phyloP scores from a whole-genome alignment of 23 red algal species.

The Gracilaria gracilis region DNA sequence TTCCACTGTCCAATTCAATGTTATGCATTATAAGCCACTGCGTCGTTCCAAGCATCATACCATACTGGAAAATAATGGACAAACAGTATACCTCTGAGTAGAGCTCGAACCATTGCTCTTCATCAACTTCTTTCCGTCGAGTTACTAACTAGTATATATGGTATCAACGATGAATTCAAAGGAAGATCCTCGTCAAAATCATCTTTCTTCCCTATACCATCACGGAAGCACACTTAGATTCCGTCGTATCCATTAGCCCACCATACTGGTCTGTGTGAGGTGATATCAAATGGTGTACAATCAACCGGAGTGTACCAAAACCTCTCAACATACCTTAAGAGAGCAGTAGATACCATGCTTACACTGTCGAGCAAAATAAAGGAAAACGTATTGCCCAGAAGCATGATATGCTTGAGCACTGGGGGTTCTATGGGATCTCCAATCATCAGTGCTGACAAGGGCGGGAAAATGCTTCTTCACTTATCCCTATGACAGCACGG shows the following conservation, averaged over 20 bases:
- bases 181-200: constrained; percentile 57
- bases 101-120: constrained; percentile 91
- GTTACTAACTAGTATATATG: constrained; percentile 32
- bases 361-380: constrained; percentile 85
- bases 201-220: constrained; percentile 40
- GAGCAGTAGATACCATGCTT: constrained; percentile 70
- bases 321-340: constrained; percentile 82
- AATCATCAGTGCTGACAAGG: constrained; percentile 28
- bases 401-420: constrained; percentile 73
- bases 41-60: constrained; percentile 79
- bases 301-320: constrained; percentile 85
- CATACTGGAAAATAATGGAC: constrained; percentile 72
- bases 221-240: constrained; percentile 79
- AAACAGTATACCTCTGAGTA: constrained; percentile 88
- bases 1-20: constrained; percentile 35
- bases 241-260: constrained; percentile 94
- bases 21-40: constrained; percentile 59
- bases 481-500: constrained; percentile 35
- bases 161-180: not conserved
- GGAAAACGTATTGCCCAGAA: constrained; percentile 72
- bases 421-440: constrained; percentile 5
- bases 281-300: constrained; percentile 71
- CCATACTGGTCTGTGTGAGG: constrained; percentile 69
- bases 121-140: constrained; percentile 50
- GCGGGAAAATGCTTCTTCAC: constrained; percentile 79